Evolutionary conservation across 2,329 filamentous ascomycete genomes (phyloP).

Genomic region (Talaromyces piceae): DNA sequence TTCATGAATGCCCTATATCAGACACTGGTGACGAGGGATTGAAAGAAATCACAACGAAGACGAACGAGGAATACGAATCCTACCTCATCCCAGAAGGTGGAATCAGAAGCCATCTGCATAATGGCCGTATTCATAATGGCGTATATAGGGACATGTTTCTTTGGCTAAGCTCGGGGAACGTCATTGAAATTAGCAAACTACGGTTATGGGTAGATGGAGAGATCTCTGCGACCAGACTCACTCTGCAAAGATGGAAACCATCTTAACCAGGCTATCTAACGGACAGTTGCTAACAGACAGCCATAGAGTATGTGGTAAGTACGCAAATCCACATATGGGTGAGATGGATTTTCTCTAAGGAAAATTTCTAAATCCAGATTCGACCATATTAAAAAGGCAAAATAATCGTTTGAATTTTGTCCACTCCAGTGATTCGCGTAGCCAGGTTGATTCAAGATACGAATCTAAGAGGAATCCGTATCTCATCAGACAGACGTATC

Average conservation of each 20-base stretch:
- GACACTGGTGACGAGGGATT: conserved; percentile 48
- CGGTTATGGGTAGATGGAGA: conserved; percentile 44
- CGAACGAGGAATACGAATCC: conserved; percentile 47
- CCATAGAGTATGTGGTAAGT: conserved; percentile 12
- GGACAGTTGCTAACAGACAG: no score
- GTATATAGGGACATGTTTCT: conserved; percentile 39
- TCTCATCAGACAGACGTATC: no score
- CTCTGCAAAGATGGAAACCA: conserved; percentile 42
- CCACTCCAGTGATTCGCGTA: background rate
- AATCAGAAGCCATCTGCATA: conserved; percentile 47
- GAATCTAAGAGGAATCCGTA: no score
- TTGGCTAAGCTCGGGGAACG: conserved; percentile 41
- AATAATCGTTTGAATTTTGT: conserved; percentile 52
- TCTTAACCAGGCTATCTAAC: conserved; percentile 40
- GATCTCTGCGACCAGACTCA: conserved; percentile 42
- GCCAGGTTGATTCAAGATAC: no score
- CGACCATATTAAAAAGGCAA: conserved; percentile 50
- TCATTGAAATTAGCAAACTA: conserved; percentile 45
- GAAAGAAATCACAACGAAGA: conserved; percentile 50
- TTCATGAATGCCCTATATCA: conserved; percentile 52
- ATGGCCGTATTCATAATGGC: conserved; percentile 41
- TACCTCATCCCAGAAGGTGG: conserved; percentile 46
- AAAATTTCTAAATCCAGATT: conserved; percentile 53
- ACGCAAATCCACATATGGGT: background rate
- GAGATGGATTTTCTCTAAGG: conserved; percentile 37